Evolutionary conservation across 2,329 filamentous ascomycete genomes (phyloP).

Genomic region (Verticillium zaregamsianum): DNA sequence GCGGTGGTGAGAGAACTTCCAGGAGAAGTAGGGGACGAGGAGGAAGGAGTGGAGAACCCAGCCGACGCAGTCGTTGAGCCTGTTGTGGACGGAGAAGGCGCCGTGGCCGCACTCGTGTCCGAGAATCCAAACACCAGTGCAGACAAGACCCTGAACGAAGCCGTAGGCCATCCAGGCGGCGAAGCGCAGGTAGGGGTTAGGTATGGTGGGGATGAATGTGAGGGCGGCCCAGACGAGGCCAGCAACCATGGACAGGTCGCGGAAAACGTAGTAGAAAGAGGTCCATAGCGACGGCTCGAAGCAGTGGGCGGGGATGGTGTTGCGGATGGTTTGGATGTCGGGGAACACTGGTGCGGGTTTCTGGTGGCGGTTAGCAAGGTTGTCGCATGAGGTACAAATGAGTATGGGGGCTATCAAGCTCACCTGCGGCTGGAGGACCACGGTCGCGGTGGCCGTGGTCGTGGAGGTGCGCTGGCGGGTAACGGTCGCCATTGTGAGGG

Average conservation of each 20-base stretch:
- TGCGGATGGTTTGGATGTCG: conserved; percentile 42
- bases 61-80: conserved; percentile 58
- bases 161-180: conserved; percentile 55
- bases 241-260: conserved; percentile 47
- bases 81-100: conserved; percentile 55
- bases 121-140: conserved; percentile 67
- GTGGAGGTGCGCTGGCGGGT: background rate
- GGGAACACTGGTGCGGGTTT: conserved; percentile 24
- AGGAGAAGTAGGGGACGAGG: conserved; percentile 67
- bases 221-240: conserved; percentile 46
- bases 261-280: conserved; percentile 52
- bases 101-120: conserved; percentile 70
- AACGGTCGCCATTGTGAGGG: background rate
- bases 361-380: background rate
- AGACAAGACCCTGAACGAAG: conserved; percentile 60
- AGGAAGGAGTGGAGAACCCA: conserved; percentile 63
- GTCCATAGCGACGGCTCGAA: conserved; percentile 50
- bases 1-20: conserved; percentile 66
- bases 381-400: background rate
- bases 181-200: conserved; percentile 36
- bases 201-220: conserved; percentile 48
- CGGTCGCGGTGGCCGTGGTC: background rate
- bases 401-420: background rate
- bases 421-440: background rate
- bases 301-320: conserved; percentile 58